Base-by-base conservation (phyloP, 176 grass and related monocot genomes). In the Eleusine coracana region DNA sequence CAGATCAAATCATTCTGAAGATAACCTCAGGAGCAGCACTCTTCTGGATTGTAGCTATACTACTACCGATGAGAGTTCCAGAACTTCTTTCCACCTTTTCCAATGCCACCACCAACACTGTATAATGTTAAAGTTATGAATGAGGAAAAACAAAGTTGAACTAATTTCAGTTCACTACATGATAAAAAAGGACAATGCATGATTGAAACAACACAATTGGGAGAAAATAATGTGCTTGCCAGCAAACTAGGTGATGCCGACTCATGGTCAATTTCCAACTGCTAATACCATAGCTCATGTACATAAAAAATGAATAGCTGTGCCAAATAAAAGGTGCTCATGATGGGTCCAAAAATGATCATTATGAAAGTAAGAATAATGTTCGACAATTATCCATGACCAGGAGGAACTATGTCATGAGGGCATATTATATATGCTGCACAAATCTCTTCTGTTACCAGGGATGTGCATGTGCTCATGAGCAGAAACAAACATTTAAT, bases 31-130 rank as follows among this genome's bases (percentile, higher is more conserved):
- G 91, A 66, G 92, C 96, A 50, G 96, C 87, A 42, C 96, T 98
- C 87, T 98, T 98, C 87, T 98, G 96, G 80, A 98, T 98, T 46
- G 96, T 90, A 83, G 96, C 96, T 65, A 98, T 95, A 86, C 91
- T 95, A 90, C 92, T 95, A 60, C 92, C 96, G 68, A 98, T 86
- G 60, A 95, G 87, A 86, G 92, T 93, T 78, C 96, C 91, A 37
- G 96, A 95, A 88, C 85, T 93, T 85, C 80, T 98, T 86, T 95
- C 96, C 67, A 98, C 87, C 74, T 95, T 98, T 89, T 98, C 96
- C 83, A 98, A 62, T 82, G 96, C 89, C 44, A 93, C 88, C 79
- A 98, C 91, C 66, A 95, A 87, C 88, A 98, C 96, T 98, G 87
- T 79, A 67, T 82, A 74, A 86, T 87, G 64, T 78, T 70, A 66